Evolutionary conservation across 345 rosid species (phyloP), one percentile per base, ranked within the genome.

Genomic region (Murraya koenigii): DNA sequence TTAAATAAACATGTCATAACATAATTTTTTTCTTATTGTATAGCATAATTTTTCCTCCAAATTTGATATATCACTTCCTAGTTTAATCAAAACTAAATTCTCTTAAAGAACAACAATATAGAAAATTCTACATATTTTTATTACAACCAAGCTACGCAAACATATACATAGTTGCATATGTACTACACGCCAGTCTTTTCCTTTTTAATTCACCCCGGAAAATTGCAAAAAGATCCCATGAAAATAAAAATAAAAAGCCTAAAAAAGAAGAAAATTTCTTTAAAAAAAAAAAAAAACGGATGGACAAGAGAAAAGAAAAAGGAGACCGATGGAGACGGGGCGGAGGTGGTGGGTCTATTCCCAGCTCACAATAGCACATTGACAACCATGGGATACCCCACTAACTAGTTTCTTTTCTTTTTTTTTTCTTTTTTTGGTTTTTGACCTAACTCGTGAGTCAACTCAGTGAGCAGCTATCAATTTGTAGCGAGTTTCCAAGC

Each of bases 401-500:
- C 82, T 52, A 62, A 64, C 55, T 25, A 65, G 75, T 74, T 64
- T 69, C 59, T 28, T 15, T 15, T 0, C 1, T 62, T 0, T 61
- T n/a, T n/a, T n/a, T n/a, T n/a, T n/a, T 2, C 0, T 1, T 30
- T 3, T 26, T 26, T 61, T 61, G n/a, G n/a, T 26, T 61, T 56
- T 23, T 30, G 26, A 38, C 72, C 36, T 25, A 39, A 58, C 62
- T 77, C 75, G 69, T 47, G n/a, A 75, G 85, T 47, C 30, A 26
- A 80, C 86, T 87, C 90, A 80, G 38, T 82, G 68, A 62, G 62
- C 76, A 77, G 35, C 56, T 71, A 72, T 71, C 15, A 67, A 9
- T 30, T 69, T 65, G 15, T 15, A 13, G 58, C 82, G 54, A 80
- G 85, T 47, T 83, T 87, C 98, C 98, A 95, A 25, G 98, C 97